phyloP scores from a whole-genome alignment of 345 rosid genomes.

The Rhodomyrtus tomentosa region DNA sequence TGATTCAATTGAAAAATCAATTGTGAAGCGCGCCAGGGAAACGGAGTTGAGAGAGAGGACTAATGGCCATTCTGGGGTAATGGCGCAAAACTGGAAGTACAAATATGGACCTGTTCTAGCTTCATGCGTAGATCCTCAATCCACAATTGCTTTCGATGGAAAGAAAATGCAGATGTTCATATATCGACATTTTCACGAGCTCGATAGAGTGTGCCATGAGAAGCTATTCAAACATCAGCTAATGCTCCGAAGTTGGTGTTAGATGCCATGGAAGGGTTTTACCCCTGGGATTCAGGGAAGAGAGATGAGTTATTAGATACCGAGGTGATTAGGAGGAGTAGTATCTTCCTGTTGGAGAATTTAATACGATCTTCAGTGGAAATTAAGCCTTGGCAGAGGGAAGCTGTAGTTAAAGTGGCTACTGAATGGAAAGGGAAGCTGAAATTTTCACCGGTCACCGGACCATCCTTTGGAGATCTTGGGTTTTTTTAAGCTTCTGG shows the following conservation, averaged over 20 bases:
- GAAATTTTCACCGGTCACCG: not conserved
- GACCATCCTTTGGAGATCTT: constrained; percentile 22
- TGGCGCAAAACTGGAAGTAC: not conserved
- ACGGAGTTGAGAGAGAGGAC: not conserved
- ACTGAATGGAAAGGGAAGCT: constrained; percentile 24
- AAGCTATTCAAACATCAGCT: constrained; percentile 14
- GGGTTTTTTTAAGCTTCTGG: constrained; percentile 22
- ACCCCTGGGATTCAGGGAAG: constrained; percentile 8
- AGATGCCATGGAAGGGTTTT: constrained; percentile 30
- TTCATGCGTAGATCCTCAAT: not conserved
- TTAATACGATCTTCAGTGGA: constrained; percentile 15
- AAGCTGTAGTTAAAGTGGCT: constrained; percentile 23
- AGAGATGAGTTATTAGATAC: constrained; percentile 4
- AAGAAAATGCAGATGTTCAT: constrained; percentile 25
- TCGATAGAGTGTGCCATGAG: constrained; percentile 8
- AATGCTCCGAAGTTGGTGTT: constrained; percentile 45
- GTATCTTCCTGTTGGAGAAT: constrained; percentile 29
- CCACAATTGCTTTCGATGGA: constrained; percentile 6
- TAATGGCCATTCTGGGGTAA: not conserved
- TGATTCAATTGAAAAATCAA: not conserved
- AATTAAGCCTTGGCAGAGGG: constrained; percentile 10
- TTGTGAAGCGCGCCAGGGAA: constrained; percentile 2
- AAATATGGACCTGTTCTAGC: not conserved
- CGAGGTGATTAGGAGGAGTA: constrained; percentile 16
- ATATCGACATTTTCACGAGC: constrained; percentile 15